Conservation (phyloP, 2,329 filamentous ascomycete genomes). For the Epicoccum sorghinum region DNA sequence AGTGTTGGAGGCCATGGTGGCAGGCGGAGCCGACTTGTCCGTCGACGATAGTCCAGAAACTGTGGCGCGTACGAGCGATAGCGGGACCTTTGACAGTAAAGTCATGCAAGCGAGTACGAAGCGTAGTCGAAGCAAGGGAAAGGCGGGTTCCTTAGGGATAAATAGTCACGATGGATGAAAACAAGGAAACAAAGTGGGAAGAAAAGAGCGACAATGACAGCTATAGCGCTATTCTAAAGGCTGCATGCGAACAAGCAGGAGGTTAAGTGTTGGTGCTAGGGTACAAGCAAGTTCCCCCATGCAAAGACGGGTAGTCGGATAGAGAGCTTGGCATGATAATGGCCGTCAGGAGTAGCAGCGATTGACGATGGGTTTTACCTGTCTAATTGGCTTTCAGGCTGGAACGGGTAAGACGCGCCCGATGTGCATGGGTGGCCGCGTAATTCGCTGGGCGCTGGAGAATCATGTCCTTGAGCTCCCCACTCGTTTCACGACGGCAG, state of each 20-base stretch:
- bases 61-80: slow-evolving; percentile 35
- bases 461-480: slow-evolving; percentile 23
- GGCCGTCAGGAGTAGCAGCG: slow-evolving; percentile 28
- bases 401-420: slow-evolving; percentile 30
- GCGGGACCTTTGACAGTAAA: slow-evolving; percentile 32
- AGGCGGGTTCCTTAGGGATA: slow-evolving; percentile 3
- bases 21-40: slow-evolving; percentile 15
- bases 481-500: slow-evolving; percentile 29
- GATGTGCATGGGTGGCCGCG: slow-evolving; percentile 33
- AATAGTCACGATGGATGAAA: slow-evolving; percentile 1
- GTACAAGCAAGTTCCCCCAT: slow-evolving; percentile 37
- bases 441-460: slow-evolving; percentile 32
- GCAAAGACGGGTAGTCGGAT: slow-evolving; percentile 44
- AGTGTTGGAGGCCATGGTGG: slow-evolving; percentile 37
- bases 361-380: slow-evolving; percentile 21
- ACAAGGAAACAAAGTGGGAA: slow-evolving; percentile 18
- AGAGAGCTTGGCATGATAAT: slow-evolving; percentile 36
- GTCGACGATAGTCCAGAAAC: slow-evolving; percentile 23
- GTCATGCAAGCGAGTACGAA: slow-evolving; percentile 31
- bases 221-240: slow-evolving; percentile 35
- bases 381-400: slow-evolving; percentile 27
- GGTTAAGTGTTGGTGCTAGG: slow-evolving; percentile 32
- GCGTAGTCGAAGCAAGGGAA: slow-evolving; percentile 15
- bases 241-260: slow-evolving; percentile 26
- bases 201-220: slow-evolving; percentile 29